Conservation (phyloP, 306 rosid genomes). For the Hippophae rhamnoides region DNA sequence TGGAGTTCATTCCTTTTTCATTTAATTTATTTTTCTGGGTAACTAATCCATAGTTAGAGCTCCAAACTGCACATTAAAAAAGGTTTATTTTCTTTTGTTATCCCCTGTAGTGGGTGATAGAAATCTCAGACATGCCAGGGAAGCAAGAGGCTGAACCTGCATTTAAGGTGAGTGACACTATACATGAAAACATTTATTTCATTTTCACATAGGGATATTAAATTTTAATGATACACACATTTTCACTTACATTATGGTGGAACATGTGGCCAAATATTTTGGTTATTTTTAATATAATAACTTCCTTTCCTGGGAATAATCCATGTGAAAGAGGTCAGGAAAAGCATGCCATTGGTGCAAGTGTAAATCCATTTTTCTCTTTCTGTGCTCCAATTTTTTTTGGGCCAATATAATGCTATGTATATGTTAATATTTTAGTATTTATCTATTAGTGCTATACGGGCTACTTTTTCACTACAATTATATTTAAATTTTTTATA, state of each 20-base stretch:
- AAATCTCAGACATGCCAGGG: conserved; percentile 95
- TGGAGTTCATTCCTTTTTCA: conserved; percentile 11
- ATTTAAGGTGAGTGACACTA: conserved; percentile 62
- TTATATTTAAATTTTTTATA: not conserved
- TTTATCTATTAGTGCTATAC: not conserved
- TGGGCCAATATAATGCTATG: too few species aligned
- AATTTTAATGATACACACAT: too few species aligned
- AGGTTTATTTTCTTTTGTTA: conserved; percentile 11
- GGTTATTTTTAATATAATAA: too few species aligned
- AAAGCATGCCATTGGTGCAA: too few species aligned
- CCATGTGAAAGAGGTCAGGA: too few species aligned
- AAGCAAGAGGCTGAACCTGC: conserved; percentile 84
- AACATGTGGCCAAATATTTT: too few species aligned
- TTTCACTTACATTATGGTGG: too few species aligned
- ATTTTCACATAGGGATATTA: too few species aligned
- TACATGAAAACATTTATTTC: not conserved
- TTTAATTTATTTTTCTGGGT: not conserved
- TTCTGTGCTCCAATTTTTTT: too few species aligned
- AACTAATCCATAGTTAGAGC: not conserved
- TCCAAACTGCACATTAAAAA: conserved; percentile 7
- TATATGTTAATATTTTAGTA: not conserved
- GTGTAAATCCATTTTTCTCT: too few species aligned
- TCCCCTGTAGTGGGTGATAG: conserved; percentile 75
- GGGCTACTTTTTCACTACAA: not conserved
- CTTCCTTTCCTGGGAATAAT: too few species aligned